Conservation (phyloP, 2,329 filamentous ascomycete genomes). For the Eutypa lata region DNA sequence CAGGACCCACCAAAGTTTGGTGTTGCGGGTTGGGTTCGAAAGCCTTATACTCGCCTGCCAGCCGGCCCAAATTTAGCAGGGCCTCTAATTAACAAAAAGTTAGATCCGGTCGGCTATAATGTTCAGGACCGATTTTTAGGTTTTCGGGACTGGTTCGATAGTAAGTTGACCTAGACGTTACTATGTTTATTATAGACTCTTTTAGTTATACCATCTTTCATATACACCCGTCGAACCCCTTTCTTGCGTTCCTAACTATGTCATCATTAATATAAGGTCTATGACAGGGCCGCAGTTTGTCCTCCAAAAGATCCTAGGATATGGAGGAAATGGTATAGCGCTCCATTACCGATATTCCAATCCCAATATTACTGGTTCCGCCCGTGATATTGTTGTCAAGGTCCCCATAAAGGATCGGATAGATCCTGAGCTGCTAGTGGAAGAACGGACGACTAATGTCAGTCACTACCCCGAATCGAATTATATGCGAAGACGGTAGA, state of each 20-base stretch:
- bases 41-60: neutral
- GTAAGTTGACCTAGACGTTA: neutral
- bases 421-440: neutral
- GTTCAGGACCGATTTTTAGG: neutral
- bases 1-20: neutral
- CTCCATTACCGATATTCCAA: neutral
- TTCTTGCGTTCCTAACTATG: neutral
- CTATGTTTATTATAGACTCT: too few relatives aligned
- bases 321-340: conserved; percentile 3
- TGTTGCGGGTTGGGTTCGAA: neutral
- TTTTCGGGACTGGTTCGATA: neutral
- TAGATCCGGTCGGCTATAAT: neutral
- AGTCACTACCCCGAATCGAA: neutral
- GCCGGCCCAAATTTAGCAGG: neutral
- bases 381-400: conserved; percentile 13
- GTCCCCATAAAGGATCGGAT: conserved; percentile 1
- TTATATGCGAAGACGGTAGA: neutral
- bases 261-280: neutral
- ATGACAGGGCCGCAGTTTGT: neutral
- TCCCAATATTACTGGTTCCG: too few relatives aligned
- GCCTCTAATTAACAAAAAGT: neutral
- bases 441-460: conserved; percentile 1
- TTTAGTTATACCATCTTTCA: neutral
- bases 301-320: conserved; percentile 1
- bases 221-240: neutral